Evolutionary conservation across 2,329 filamentous ascomycete species (phyloP).

Genomic region (Scytalidium sp.): DNA sequence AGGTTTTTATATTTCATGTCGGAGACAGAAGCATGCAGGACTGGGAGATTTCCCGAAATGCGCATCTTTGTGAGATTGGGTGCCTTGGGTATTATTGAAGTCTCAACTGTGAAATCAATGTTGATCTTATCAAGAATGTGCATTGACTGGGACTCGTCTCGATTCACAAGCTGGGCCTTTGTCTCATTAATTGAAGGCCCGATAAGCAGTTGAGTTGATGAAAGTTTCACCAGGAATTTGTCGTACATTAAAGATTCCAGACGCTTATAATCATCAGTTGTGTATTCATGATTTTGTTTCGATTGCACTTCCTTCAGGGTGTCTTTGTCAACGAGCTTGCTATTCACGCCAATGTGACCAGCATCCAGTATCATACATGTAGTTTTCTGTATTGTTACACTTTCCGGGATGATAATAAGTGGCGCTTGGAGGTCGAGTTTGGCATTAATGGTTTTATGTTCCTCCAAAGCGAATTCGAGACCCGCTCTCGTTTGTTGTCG

Average conservation of each 20-base stretch:
- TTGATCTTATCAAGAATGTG: slow-evolving; percentile 97
- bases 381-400: slow-evolving; percentile 75
- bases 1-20: slow-evolving; percentile 96
- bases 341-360: slow-evolving; percentile 91
- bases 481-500: slow-evolving; percentile 94
- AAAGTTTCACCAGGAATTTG: slow-evolving; percentile 88
- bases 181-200: slow-evolving; percentile 90
- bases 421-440: slow-evolving; percentile 94
- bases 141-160: slow-evolving; percentile 66
- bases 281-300: slow-evolving; percentile 85
- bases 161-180: slow-evolving; percentile 71
- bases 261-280: slow-evolving; percentile 81
- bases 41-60: slow-evolving; percentile 86
- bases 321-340: slow-evolving; percentile 88
- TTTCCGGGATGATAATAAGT: slow-evolving; percentile 93
- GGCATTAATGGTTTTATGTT: slow-evolving; percentile 97
- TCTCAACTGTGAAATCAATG: slow-evolving; percentile 93
- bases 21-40: slow-evolving; percentile 87
- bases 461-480: slow-evolving; percentile 91
- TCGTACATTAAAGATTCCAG: slow-evolving; percentile 97
- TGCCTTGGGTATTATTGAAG: slow-evolving; percentile 94
- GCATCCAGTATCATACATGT: slow-evolving; percentile 94
- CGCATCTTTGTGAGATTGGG: slow-evolving; percentile 89
- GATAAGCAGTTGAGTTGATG: slow-evolving; percentile 93
- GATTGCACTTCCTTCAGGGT: slow-evolving; percentile 86